Base-by-base conservation (phyloP, 495 filamentous ascomycete species). In the Xeromyces bisporus region DNA sequence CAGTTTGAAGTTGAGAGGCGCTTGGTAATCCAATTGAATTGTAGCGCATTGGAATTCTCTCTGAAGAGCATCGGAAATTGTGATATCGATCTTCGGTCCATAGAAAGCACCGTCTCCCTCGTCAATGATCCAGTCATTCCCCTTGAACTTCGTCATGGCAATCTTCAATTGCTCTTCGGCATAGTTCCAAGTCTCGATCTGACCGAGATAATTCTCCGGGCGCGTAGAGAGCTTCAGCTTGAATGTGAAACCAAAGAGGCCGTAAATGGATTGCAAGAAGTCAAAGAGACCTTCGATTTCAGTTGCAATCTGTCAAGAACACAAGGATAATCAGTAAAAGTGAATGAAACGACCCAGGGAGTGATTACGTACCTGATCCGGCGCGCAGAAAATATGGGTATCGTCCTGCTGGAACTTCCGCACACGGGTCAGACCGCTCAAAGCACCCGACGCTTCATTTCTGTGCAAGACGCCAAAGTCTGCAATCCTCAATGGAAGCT, bases 41-140 rank as follows among this genome's bases (percentile, higher is more conserved):
- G 91, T 96, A 32, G 89, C 89, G 44, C 89, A 96, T 55, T 94
- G 80, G 57, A 72, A 77, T 18, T 82, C 79, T 42, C 79, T 66
- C 55, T 66, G 63, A 42, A 92, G 63, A 15, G 76, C 74, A 49
- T 93, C 85, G 2, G 68, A 69, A 42, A 93, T 86, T 23, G 73
- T 85, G 42, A 97, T 83, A 35, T 96, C 91, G 35, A 96, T 92
- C 66, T 84, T 82, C 1, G 89, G 89, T 1, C 89, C 91, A 45
- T 96, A 96, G 60, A 96, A 97, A 18, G 89, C 91, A 45, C 89
- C 89, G 42, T 97, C 89, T 28, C 87, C 87, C 30, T 80, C 73
- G 43, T 96, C 89, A 14, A 93, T 64, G 44, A 75, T 74, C 89
- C 89, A 97, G 33, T 77, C 58, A 10, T 75, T 61, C 28, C 78